Evolutionary conservation across 177 flowering plant species (phyloP), one percentile per base, ranked within the genome.

Genomic region (Vitis hybrid): DNA sequence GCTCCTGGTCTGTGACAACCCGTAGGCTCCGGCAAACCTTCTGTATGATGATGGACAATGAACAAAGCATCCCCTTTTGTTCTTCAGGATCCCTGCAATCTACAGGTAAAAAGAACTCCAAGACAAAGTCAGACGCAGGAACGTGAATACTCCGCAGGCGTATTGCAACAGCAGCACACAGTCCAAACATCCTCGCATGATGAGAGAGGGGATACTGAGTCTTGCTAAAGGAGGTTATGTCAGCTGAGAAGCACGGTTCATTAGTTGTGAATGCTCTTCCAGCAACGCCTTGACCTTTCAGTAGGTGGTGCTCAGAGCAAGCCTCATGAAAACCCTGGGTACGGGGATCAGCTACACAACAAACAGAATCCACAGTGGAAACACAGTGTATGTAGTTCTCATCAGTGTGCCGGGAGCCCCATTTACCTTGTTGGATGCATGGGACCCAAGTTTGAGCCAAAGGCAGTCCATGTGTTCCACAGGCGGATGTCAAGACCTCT

Each of bases 361-460:
- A 89, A 75, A 90, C 92, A 60, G 74, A 78, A 77, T 90, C 94
- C 3, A 83, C 74, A 6, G 94, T 87, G 31, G 97, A 90, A 52
- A 89, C 87, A 76, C 92, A 87, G 55, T 62, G 62, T 44, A 19
- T 19, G 19, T 78, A 85, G 81, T 88, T 91, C 66, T 90, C 92
- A 50, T 85, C 72, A 0, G 90, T 84, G 78, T 92, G 97, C 11
- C 89, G 78, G 77, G 87, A 77, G 12, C 95, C 90, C 44, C 56
- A 82, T 78, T 86, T 89, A 54, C 90, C 87, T 77, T 86, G 95
- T 73, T 83, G 86, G 59, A 69, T 72, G 81, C 91, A 87, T 12
- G 88, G 71, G 28, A 83, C 84, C 97, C 94, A 92, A 13, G 94
- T 89, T 75, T 87, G 95, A 38, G 97, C 97, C 69, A 92, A 78